Base-by-base conservation (phyloP, 2,329 filamentous ascomycete species). In the Beauveria asiatica region DNA sequence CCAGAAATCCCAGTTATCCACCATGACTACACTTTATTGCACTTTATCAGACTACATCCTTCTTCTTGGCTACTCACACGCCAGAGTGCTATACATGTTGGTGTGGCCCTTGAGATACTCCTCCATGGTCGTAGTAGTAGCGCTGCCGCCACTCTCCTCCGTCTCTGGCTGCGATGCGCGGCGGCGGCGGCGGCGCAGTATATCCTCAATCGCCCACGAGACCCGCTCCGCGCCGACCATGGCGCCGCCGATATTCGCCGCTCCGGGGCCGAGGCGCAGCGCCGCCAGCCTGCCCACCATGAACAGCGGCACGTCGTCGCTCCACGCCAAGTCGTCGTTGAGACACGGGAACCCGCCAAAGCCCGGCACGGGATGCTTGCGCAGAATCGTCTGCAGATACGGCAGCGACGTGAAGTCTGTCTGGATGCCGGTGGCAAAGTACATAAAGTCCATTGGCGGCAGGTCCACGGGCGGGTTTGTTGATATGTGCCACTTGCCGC, bases 241-340 rank as follows among this genome's bases (percentile, higher is more conserved):
- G 3, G 88, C 88, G 0, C 89, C 89, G 30, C 88, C 88, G 3
- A 92, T 75, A 69, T 92, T 92, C 0, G 83, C 83, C 1, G 87
- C 87, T 0, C 85, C 87, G 11, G 89, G 89, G 0, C 89, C 89
- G 0, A 93, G 73, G 60, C 84, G 79, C 65, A 93, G 70, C 1
- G 80, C 83, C 0, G 86, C 89, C 41, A 92, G 73, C 57, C 84
- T 78, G 1, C 88, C 89, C 0, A 86, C 85, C 61, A 89, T 73
- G 67, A 91, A 92, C 1, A 92, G 72, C 1, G 89, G 89, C 1
- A 93, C 81, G n/a, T 83, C 83, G 0, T 85, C 77, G 42, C 78
- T 78, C 89, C 89, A 93, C 80, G 86, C 87, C 62, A 93, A 75
- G 66, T 93, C 88, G 46, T 92, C 83, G 2, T 82, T 92, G 56